Base-by-base conservation (phyloP, 1,284 basidiomycete species). In the Trametes versicolor region DNA sequence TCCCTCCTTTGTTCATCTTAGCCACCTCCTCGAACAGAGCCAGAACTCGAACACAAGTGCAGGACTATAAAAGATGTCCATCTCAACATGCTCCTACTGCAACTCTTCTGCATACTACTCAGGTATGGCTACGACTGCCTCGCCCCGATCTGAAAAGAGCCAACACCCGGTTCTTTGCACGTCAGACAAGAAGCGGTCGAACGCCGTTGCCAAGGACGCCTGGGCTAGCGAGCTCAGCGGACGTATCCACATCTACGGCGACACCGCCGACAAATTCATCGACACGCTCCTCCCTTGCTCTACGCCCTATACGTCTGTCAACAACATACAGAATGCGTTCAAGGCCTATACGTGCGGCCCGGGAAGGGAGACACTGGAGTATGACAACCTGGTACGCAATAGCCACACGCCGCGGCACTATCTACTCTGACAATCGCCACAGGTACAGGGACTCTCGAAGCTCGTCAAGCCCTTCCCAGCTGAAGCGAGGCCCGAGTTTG, bases 241-340 rank as follows among this genome's bases (percentile, higher is more conserved):
- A 13, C 49, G 49, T 2, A 51, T 51, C 7, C 32, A 36, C 1
- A 15, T 2, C 32, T 23, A 25, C 17, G 21, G 21, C 32, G 51
- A 37, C 32, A 36, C n/a, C 34, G 37, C 43, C n/a, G 41, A 56
- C 29, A 13, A 36, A 13, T 53, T 60, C 32, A 60, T 60, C 58
- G 58, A 60, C 37, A 21, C 9, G 2, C 39, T 60, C 5, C 49
- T 60, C 13, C 58, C 58, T 13, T 53, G 41, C 43, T 53, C 50
- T 2, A 48, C 29, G 12, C 50, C 58, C 17, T 53, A 36, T 41
- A 43, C 41, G 6, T 12, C n/a, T 3, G n/a, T 8, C 29, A 29
- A 12, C 29, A 23, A 60, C 29, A 1, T 41, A 10, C 1, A 4
- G 7, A 15, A 45, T 17, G 50, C 50, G 27, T 60, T 60, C 58